These are phyloP conservation scores for Mycena galericulata DNA, from an alignment of 768 basidiomycete genomes.

Conservation along the genomic window DNA sequence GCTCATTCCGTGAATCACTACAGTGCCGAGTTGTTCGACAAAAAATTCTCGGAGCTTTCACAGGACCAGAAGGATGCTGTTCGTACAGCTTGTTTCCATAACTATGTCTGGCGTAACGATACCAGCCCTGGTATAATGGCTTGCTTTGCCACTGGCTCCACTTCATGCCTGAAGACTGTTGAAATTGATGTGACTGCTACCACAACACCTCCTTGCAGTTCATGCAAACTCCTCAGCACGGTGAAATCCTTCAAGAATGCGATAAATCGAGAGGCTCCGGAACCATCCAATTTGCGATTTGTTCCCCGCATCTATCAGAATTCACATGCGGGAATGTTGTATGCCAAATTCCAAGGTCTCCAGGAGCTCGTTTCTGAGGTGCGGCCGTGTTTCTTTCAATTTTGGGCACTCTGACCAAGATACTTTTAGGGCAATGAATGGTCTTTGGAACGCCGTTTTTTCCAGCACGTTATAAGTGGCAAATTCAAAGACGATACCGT, in stretches of 20 bases:
- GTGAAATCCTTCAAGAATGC: neutral
- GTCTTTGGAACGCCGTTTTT: constrained; percentile 25
- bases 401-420: neutral
- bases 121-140: constrained; percentile 8
- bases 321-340: constrained; percentile 11
- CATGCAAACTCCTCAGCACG: neutral
- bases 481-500: constrained; percentile 34
- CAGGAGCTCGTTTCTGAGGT: constrained; percentile 19
- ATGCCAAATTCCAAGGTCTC: constrained; percentile 15
- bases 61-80: neutral
- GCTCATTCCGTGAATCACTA: neutral
- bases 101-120: constrained; percentile 6
- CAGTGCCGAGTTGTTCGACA: neutral
- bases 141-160: neutral
- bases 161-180: constrained; percentile 1
- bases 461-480: constrained; percentile 32
- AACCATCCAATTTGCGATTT: neutral
- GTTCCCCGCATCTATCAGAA: constrained; percentile 3
- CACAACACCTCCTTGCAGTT: neutral
- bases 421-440: constrained; percentile 1
- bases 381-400: neutral
- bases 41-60: neutral
- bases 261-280: neutral
- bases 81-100: neutral
- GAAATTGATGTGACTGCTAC: neutral